Conservation (phyloP, 2,329 filamentous ascomycete species). For the Penicillium polonicum region DNA sequence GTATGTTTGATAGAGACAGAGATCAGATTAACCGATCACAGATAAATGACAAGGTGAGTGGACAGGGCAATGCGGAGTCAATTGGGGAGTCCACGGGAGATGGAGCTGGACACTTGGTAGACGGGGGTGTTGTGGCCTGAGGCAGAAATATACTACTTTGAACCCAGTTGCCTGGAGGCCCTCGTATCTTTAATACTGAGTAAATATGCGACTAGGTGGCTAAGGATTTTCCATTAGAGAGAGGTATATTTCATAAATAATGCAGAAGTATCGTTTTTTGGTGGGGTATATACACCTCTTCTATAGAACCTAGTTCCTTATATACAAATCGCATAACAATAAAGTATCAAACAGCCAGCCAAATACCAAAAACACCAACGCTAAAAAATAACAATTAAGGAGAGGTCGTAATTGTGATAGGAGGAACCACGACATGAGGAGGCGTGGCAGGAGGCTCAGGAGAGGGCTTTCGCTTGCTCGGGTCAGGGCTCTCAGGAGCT, state of each 20-base stretch:
- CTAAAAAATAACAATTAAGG: slow-evolving; percentile 17
- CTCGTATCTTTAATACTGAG: neutral
- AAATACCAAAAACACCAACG: slow-evolving; percentile 4
- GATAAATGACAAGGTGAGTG: neutral
- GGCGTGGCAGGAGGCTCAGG: slow-evolving; percentile 24
- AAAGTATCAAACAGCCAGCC: neutral
- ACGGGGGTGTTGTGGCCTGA: slow-evolving; percentile 2
- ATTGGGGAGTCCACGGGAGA: slow-evolving; percentile 4
- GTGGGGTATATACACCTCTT: neutral
- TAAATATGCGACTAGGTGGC: neutral
- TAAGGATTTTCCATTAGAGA: neutral
- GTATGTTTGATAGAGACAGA: neutral
- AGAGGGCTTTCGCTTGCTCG: slow-evolving; percentile 1
- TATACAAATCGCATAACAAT: neutral
- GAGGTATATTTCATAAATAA: neutral
- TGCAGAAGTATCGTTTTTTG: neutral
- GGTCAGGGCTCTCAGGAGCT: slow-evolving; percentile 1
- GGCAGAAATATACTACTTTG: neutral
- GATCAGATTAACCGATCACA: slow-evolving; percentile 26
- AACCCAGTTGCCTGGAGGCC: neutral
- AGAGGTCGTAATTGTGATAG: slow-evolving; percentile 43
- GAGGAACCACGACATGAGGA: slow-evolving; percentile 31
- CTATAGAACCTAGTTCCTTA: neutral
- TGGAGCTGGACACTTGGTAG: slow-evolving; percentile 5
- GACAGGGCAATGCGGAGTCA: slow-evolving; percentile 3